These are phyloP conservation scores for Pyricularia sp. DNA, from an alignment of 2,329 filamentous ascomycete genomes.

Conservation along the genomic window DNA sequence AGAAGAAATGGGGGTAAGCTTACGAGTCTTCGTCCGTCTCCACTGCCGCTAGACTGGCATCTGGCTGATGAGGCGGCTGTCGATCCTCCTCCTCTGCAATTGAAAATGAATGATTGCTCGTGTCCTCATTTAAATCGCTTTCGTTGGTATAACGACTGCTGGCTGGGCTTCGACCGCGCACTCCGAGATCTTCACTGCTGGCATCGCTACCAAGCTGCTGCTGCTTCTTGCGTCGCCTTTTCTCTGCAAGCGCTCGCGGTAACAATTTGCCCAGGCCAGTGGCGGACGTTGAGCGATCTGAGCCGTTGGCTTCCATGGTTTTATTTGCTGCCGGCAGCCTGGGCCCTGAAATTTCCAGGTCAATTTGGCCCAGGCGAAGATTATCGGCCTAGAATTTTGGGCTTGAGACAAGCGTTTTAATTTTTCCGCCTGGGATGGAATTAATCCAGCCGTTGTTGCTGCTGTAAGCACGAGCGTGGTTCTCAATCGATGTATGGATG, in stretches of 20 bases:
- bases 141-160: constrained; percentile 29
- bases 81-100: constrained; percentile 13
- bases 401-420: not conserved
- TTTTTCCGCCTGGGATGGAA: not conserved
- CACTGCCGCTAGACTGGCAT: constrained; percentile 29
- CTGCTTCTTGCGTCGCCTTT: constrained; percentile 38
- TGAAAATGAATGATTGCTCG: constrained; percentile 15
- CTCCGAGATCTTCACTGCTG: constrained; percentile 17
- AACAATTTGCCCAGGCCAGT: constrained; percentile 39
- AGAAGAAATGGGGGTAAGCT: constrained; percentile 9
- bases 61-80: not conserved
- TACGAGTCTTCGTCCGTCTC: constrained; percentile 21
- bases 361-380: not conserved
- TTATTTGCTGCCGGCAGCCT: not conserved
- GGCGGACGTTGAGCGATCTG: not conserved
- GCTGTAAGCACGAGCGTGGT: not conserved
- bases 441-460: not conserved
- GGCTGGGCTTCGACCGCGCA: constrained; percentile 20
- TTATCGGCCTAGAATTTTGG: not conserved
- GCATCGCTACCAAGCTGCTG: constrained; percentile 26
- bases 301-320: constrained; percentile 2
- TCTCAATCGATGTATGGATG: not conserved
- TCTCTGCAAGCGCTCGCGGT: constrained; percentile 39
- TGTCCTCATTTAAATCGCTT: constrained; percentile 24
- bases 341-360: not conserved